These are phyloP conservation scores for Rhododendron mucronatum DNA, from an alignment of 148 eudicot genomes.

Conservation along the genomic window DNA sequence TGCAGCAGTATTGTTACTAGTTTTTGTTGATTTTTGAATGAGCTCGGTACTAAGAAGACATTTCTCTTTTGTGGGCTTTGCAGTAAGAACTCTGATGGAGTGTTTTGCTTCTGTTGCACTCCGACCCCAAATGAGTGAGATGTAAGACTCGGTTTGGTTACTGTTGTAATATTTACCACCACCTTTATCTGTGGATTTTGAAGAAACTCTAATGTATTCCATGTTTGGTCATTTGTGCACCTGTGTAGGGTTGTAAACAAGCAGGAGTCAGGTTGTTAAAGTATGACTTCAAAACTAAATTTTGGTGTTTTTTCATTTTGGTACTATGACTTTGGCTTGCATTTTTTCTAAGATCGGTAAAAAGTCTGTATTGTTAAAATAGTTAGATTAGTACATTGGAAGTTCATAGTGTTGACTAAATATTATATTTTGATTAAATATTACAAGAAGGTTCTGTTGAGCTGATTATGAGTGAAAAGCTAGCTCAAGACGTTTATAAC, in stretches of 20 bases:
- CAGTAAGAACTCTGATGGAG: constrained; percentile 56
- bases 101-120: background rate
- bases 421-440: background rate
- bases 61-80: constrained; percentile 13
- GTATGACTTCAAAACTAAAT: background rate
- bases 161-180: background rate
- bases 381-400: background rate
- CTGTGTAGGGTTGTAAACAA: background rate
- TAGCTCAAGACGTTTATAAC: no score
- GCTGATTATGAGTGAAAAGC: no score
- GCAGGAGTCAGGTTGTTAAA: background rate
- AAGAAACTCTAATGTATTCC: background rate
- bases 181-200: background rate
- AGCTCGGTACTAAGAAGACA: no score
- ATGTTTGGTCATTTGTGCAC: background rate
- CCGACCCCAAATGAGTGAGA: no score
- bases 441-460: background rate
- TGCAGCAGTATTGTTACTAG: background rate
- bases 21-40: background rate
- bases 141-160: no score
- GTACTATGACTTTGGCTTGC: background rate
- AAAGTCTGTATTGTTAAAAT: no score
- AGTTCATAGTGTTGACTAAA: background rate
- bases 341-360: background rate
- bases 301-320: background rate